Evolutionary conservation across 352 stramenopile species (phyloP).

Genomic region (Pythium sp.): DNA sequence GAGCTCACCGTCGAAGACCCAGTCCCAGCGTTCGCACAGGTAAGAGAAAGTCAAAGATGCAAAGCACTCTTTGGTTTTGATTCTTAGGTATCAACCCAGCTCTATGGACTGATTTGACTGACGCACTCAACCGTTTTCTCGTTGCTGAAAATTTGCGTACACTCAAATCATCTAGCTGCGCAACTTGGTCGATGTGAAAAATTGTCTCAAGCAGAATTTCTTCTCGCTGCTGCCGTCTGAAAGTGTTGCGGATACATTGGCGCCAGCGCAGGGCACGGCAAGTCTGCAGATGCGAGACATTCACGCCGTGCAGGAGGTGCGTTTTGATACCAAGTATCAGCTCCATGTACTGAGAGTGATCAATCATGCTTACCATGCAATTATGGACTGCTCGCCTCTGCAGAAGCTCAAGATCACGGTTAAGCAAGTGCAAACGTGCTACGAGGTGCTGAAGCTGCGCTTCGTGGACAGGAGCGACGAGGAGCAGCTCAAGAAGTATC

Average conservation of each 20-base stretch:
- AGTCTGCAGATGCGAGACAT: conserved; percentile 48
- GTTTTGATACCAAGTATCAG: conserved; percentile 3
- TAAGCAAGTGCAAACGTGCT: conserved; percentile 76
- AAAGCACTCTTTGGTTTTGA: not conserved
- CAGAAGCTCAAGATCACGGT: conserved; percentile 76
- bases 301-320: conserved; percentile 55
- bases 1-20: conserved; percentile 86
- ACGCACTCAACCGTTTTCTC: not conserved
- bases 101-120: not conserved
- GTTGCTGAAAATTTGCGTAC: conserved; percentile 1
- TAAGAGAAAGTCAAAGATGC: not conserved
- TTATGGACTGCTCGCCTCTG: not conserved
- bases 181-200: conserved; percentile 67
- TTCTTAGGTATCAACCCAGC: not conserved
- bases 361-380: not conserved
- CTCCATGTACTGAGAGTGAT: not conserved
- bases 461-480: conserved; percentile 55
- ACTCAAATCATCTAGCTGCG: conserved; percentile 47
- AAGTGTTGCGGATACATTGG: conserved; percentile 14
- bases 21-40: conserved; percentile 62
- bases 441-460: conserved; percentile 68
- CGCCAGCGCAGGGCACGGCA: conserved; percentile 34
- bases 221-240: conserved; percentile 45
- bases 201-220: conserved; percentile 54
- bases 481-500: conserved; percentile 56